Base-by-base conservation (phyloP, 768 basidiomycete genomes). In the Lactarius hengduanensis region DNA sequence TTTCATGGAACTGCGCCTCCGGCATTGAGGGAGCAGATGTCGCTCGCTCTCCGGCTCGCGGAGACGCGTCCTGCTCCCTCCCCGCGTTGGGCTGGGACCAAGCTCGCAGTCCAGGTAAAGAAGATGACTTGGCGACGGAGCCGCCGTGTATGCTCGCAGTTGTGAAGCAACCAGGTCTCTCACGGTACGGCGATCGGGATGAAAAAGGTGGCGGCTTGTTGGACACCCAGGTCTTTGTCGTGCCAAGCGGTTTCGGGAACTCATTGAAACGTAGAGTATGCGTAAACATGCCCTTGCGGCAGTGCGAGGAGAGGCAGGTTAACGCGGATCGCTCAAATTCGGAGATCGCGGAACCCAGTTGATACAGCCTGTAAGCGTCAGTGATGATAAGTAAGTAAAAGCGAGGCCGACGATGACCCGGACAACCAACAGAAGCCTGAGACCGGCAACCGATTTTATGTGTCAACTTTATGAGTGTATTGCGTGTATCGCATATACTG, bases 21-120 rank as follows among this genome's bases (percentile, higher is more conserved):
- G 73, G 4, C 73, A 66, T 18, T 67, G 38, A 40, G 38, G 38
- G 38, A 40, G 5, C 38, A 94, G 80, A 0, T 92, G 92, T 2
- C 93, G 83, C 76, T 89, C 16, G 90, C 84, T 0, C 90, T 11
- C 86, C 30, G 94, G 91, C 73, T 95, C 92, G 8, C 4, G 36
- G 11, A 38, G 36, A 80, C 0, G 83, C 87, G 36, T 84, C 82
- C 32, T 85, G 78, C 6, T 74, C 66, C 62, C 78, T 73, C 20
- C 91, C 80, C 0, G 74, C 77, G 16, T 77, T 76, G 1, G 87
- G 86, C 34, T 91, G 80, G 10, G 74, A 18, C 45, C 68, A 6
- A 71, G 78, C 70, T 90, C 90, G n/a, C 88, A 82, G 36, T 73
- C 73, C 28, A 79, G 72, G 70, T 36, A 36, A 36, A 38, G 3